Evolutionary conservation across 176 grass and related monocot genomes (phyloP), one percentile per base, ranked within the genome.

Genomic region (Bonia amplexicaulis): DNA sequence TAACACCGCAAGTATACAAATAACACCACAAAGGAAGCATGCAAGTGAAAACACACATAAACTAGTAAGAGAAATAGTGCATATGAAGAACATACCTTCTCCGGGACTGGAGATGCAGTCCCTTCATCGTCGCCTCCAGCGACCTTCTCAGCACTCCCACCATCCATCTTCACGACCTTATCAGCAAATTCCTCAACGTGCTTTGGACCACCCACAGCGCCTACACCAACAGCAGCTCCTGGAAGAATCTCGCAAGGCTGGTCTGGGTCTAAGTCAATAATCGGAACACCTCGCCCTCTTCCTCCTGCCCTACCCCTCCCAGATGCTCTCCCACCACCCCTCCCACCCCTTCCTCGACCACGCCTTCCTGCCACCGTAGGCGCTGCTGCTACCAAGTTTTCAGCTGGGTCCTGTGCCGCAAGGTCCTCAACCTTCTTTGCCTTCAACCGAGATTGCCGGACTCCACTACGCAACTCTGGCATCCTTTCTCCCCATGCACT

Each of bases 401-500:
- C 82, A n/a, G 86, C 82, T 87, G 92, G 95, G 20, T 87, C 82
- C 59, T 85, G 83, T 51, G 67, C 70, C 57, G 74, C 79, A 41
- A 91, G 63, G 80, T 95, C 87, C 75, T 90, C 86, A 25, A 80
- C 89, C 80, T 92, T 95, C 83, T 89, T 98, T 45, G 93, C 85
- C 85, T 79, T 95, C 81, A 92, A 42, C 86, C 90, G 95, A 80
- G 88, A 88, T 90, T 95, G 95, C 23, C 93, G 91, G 22, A 90
- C 89, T 91, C 95, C 95, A 65, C 93, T 95, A 95, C 93, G 91
- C 91, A 95, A 79, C 87, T 98, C 93, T 85, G 95, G 95, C 95
- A 98, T 98, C 89, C 88, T 94, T 90, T 80, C 89, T 91, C 83
- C 93, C 95, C 95, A 98, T 98, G 87, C 95, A 97, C 93, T 85